Base-by-base conservation (phyloP, 768 basidiomycete species). In the Suillus subalutaceus region DNA sequence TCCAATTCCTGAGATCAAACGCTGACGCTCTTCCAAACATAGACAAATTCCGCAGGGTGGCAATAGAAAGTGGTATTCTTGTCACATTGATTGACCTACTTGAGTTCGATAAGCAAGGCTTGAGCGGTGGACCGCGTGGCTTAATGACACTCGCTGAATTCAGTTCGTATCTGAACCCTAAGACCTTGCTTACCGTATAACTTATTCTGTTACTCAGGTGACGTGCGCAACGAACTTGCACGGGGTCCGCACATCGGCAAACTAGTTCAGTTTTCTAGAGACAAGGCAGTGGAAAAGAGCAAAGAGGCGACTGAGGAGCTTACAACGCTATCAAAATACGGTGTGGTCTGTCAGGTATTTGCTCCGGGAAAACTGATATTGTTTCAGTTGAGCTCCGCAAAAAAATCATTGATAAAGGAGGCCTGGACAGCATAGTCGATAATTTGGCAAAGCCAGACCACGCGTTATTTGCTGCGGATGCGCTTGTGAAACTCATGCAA, bases 21-120 rank as follows among this genome's bases (percentile, higher is more conserved):
- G 38, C 44, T 68, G 52, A 75, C 30, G 16, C 35, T 1, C 7
- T 44, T 48, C 43, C 2, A 18, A 18, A 56, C 5, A 10, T 43
- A 78, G 76, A 60, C 5, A 67, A 75, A 3, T 26, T 76, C 18
- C 68, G 73, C 16, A 7, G 32, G 2, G 66, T 15, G 26, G 69
- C 74, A 64, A 63, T 76, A 12, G 12, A 26, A 6, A 70, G 63
- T 9, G 67, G 63, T 37, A 68, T 66, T 12, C 63, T 77, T 0
- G 46, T 63, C 1, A 65, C 35, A 8, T 66, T 76, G 2, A 35
- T 73, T 26, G 72, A 74, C 30, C 66, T 72, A 67, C 64, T 78
- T 1, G 62, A 56, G 32, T 55, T 32, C 32, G 55, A 56, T 12
- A 35, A 56, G 10, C 44, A 55, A 32, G 46, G 38, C 13, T 30